These are phyloP conservation scores for Cystobasidium pallidum DNA, from an alignment of 1,284 basidiomycete genomes.

Conservation along the genomic window DNA sequence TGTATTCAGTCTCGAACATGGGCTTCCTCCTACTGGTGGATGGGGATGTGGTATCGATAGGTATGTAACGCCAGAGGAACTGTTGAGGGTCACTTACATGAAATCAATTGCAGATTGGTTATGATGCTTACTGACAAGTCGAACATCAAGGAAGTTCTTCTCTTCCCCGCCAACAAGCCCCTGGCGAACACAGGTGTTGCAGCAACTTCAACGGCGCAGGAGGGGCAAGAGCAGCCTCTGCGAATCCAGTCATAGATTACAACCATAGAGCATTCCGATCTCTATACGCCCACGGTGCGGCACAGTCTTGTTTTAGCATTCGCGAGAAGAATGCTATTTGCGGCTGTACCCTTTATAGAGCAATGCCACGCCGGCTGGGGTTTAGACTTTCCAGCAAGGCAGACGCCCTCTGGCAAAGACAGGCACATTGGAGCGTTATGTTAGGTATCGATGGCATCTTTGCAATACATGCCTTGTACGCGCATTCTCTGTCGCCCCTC, in stretches of 20 bases:
- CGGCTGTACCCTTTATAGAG: too few relatives aligned
- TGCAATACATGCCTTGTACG: too few relatives aligned
- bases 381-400: too few relatives aligned
- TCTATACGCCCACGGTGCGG: too few relatives aligned
- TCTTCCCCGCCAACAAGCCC: slow-evolving; percentile 52
- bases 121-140: slow-evolving; percentile 94
- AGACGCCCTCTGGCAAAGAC: too few relatives aligned
- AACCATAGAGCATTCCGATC: too few relatives aligned
- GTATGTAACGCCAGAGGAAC: slow-evolving; percentile 46
- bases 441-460: too few relatives aligned
- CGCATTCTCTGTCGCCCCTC: background rate
- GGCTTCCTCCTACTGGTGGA: slow-evolving; percentile 90
- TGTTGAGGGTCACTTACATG: background rate
- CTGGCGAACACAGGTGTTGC: slow-evolving; percentile 39
- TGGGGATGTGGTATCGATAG: slow-evolving; percentile 82
- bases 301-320: too few relatives aligned
- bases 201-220: slow-evolving; percentile 24
- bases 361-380: too few relatives aligned
- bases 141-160: slow-evolving; percentile 63
- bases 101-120: slow-evolving; percentile 64
- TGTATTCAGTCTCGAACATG: slow-evolving; percentile 73
- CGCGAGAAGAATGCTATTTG: too few relatives aligned
- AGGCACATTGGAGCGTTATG: too few relatives aligned
- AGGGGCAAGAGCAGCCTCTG: slow-evolving; percentile 30
- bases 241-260: slow-evolving; percentile 25